phyloP scores from a whole-genome alignment of 306 rosid genomes.

The Ormosia emarginata region DNA sequence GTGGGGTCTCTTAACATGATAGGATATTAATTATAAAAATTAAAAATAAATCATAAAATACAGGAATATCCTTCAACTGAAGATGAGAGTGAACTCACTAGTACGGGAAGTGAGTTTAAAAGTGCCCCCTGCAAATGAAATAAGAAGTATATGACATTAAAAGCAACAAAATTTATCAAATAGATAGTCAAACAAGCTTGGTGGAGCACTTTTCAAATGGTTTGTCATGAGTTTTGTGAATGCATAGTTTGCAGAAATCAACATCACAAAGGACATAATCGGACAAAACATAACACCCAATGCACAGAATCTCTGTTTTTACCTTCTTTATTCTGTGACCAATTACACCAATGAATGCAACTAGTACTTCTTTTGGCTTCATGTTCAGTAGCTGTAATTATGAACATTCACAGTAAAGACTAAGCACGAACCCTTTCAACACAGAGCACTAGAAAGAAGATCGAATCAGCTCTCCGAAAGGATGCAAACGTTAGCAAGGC shows the following conservation, averaged over 20 bases:
- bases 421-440: neutral
- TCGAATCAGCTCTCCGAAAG: neutral
- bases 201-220: neutral
- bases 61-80: slow-evolving; percentile 57
- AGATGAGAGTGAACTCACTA: slow-evolving; percentile 63
- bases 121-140: slow-evolving; percentile 65
- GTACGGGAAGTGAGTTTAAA: slow-evolving; percentile 65
- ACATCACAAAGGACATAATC: slow-evolving; percentile 5
- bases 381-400: slow-evolving; percentile 57
- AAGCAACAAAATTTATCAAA: neutral
- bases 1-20: neutral
- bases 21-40: neutral
- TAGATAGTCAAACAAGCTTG: neutral
- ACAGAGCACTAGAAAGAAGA: neutral
- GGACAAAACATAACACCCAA: neutral
- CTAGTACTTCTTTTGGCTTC: slow-evolving; percentile 65
- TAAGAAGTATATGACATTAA: neutral
- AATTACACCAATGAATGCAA: slow-evolving; percentile 96
- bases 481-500: slow-evolving; percentile 61
- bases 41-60: neutral
- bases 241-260: neutral
- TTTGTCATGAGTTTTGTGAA: slow-evolving; percentile 1
- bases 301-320: too few relatives aligned
- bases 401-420: slow-evolving; percentile 7
- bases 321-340: too few relatives aligned